These are phyloP conservation scores for Diplosphaera chodatii DNA, from an alignment of 139 green algal species.

Conservation along the genomic window DNA sequence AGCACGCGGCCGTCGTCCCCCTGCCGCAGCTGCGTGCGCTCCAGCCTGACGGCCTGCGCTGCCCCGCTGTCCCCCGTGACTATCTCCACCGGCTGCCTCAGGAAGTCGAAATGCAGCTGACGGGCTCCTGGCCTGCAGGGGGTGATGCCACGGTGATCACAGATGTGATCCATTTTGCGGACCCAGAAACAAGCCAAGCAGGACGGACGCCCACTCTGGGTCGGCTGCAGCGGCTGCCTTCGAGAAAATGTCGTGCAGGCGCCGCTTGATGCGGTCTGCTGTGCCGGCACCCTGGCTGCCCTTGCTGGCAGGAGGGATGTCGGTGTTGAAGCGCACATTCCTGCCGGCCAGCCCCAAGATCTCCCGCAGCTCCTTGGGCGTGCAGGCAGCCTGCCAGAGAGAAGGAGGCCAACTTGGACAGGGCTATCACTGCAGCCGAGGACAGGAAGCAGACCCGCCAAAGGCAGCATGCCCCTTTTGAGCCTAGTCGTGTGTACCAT, in stretches of 20 bases:
- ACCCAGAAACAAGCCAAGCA: not conserved
- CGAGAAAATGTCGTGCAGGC: conserved; percentile 55
- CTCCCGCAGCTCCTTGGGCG: conserved; percentile 94
- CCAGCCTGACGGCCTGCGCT: conserved; percentile 26
- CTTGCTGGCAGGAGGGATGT: conserved; percentile 17
- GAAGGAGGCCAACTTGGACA: conserved; percentile 4
- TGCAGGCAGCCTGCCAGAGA: conserved; percentile 87
- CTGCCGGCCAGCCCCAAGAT: conserved; percentile 58
- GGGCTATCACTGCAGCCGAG: not conserved
- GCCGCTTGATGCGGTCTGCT: conserved; percentile 43
- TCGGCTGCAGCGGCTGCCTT: conserved; percentile 12
- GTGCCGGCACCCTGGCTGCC: conserved; percentile 50
- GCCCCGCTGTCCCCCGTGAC: conserved; percentile 5
- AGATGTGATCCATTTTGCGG: not conserved
- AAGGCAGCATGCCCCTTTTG: not conserved
- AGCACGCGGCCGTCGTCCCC: conserved; percentile 6
- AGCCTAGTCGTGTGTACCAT: no score
- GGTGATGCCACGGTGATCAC: not conserved
- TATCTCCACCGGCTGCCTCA: conserved; percentile 54
- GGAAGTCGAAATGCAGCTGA: conserved; percentile 69
- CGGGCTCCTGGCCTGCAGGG: conserved; percentile 8
- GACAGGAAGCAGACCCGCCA: not conserved
- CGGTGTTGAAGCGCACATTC: conserved; percentile 17
- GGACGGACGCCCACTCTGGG: not conserved
- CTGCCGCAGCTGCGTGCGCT: conserved; percentile 32